Base-by-base conservation (phyloP, 768 basidiomycete species). In the Amanita pallidorosea region DNA sequence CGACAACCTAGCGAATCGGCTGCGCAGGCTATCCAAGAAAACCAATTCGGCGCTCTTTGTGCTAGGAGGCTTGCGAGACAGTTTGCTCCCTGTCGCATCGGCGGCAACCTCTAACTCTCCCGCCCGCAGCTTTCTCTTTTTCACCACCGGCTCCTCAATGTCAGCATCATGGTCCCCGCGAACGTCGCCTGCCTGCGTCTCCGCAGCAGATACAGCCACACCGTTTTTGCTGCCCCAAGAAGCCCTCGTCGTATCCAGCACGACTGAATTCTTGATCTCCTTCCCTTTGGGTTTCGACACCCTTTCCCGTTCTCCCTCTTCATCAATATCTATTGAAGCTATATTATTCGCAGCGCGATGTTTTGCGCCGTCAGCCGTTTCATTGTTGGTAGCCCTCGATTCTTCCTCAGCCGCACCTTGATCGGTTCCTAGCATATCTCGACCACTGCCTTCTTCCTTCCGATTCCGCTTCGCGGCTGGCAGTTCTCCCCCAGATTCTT, bases 191-290 rank as follows among this genome's bases (percentile, higher is more conserved):
- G 27, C 27, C 27, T 27, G 27, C 27, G 3, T 7, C 7, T 7
- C 5, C 4, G 27, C 27, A 27, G 27, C 6, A 7, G 27, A 27
- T 27, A 7, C 27, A 27, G 27, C 27, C 27, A 5, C 27, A 7
- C 3, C 27, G 27, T 27, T 27, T 27, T 27, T 27, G 27, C 27
- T 27, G 3, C 27, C 27, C 27, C 27, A 27, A 27, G 4, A 4
- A 27, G 27, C 6, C 7, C 27, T 91, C 88, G 3, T 77, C 67
- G 60, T 84, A 90, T 0, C 80, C 76, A 38, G 53, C 60, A 54
- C 56, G 55, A 58, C 58, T 58, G 25, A 40, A 49, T 29, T 20
- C 60, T 61, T 37, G 56, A 56, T 17, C 61, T 61, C 3, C 60
- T 60, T 47, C 64, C 59, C 13, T 62, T 38, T 3, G 52, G 38